A percentile compares a stretch with the other conserved stretches of the same genome.
These are phyloP conservation scores for Colletotrichum navitas DNA, from an alignment of 2,329 filamentous ascomycete species.

Conservation along the genomic window DNA sequence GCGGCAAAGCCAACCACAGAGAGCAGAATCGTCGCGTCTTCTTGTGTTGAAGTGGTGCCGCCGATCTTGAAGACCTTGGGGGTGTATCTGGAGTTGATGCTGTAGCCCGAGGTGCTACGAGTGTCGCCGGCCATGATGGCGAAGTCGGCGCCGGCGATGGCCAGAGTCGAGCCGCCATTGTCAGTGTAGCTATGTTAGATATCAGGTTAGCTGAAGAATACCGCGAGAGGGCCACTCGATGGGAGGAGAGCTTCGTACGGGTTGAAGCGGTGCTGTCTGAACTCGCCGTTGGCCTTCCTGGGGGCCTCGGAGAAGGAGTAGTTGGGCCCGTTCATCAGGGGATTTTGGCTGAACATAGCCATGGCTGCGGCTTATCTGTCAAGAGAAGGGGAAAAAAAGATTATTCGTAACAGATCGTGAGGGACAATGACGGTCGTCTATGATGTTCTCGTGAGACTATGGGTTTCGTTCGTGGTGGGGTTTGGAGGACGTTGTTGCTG, in stretches of 20 bases:
- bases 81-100: slow-evolving; percentile 96
- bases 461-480: slow-evolving; percentile 39
- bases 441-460: slow-evolving; percentile 27
- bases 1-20: slow-evolving; percentile 97
- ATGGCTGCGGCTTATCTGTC: slow-evolving; percentile 55
- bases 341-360: slow-evolving; percentile 79
- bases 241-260: slow-evolving; percentile 71
- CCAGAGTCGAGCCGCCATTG: slow-evolving; percentile 96
- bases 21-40: slow-evolving; percentile 87
- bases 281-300: slow-evolving; percentile 65
- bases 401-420: slow-evolving; percentile 8
- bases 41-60: slow-evolving; percentile 86
- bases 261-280: slow-evolving; percentile 87
- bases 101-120: slow-evolving; percentile 94
- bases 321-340: slow-evolving; percentile 76
- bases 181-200: slow-evolving; percentile 83
- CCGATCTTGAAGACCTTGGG: slow-evolving; percentile 99
- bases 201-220: slow-evolving; percentile 34
- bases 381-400: slow-evolving; percentile 11
- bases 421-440: slow-evolving; percentile 5
- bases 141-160: slow-evolving; percentile 94
- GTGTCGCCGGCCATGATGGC: slow-evolving; percentile 98
- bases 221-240: background rate
- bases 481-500: slow-evolving; percentile 26
- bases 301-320: slow-evolving; percentile 76